A percentile compares a stretch with the other conserved stretches of the same genome.
phyloP scores from a whole-genome alignment of 768 basidiomycete species.

The Russula abietina region DNA sequence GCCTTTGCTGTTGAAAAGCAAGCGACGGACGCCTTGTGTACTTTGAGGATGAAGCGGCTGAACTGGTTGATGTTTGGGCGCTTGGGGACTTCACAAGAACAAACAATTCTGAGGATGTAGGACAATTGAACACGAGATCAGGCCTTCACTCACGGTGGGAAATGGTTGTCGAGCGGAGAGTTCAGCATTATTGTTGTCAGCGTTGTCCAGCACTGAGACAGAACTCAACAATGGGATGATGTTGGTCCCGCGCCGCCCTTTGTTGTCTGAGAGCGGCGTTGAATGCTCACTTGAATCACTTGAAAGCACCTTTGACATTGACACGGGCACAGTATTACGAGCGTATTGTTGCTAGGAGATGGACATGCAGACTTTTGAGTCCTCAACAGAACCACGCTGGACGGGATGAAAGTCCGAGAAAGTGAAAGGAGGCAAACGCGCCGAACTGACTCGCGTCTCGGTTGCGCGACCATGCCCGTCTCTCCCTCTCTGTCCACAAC shows the following conservation, averaged over 20 bases:
- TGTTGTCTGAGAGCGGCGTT: conserved; percentile 19
- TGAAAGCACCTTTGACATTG: conserved; percentile 12
- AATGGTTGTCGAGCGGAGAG: conserved; percentile 4
- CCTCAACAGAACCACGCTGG: neutral
- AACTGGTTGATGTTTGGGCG: neutral
- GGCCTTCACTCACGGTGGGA: conserved; percentile 20
- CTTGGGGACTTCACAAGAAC: conserved; percentile 19
- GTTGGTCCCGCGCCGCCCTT: conserved; percentile 15
- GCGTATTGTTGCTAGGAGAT: neutral
- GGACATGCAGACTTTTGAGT: conserved; percentile 10
- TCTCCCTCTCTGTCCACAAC: neutral
- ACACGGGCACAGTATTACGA: neutral
- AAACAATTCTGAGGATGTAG: conserved; percentile 14
- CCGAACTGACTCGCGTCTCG: neutral
- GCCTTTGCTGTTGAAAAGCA: neutral
- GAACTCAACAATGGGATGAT: conserved; percentile 14
- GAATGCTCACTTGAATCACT: conserved; percentile 18
- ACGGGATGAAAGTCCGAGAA: neutral
- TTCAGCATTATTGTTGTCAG: neutral
- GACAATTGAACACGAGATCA: conserved; percentile 21
- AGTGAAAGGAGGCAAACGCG: neutral
- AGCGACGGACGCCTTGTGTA: conserved; percentile 13
- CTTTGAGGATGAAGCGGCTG: conserved; percentile 7
- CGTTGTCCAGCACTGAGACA: conserved; percentile 6
- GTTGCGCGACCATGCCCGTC: neutral